phyloP scores from a whole-genome alignment of 441 rosid species.

The Eutrema salsugineum region DNA sequence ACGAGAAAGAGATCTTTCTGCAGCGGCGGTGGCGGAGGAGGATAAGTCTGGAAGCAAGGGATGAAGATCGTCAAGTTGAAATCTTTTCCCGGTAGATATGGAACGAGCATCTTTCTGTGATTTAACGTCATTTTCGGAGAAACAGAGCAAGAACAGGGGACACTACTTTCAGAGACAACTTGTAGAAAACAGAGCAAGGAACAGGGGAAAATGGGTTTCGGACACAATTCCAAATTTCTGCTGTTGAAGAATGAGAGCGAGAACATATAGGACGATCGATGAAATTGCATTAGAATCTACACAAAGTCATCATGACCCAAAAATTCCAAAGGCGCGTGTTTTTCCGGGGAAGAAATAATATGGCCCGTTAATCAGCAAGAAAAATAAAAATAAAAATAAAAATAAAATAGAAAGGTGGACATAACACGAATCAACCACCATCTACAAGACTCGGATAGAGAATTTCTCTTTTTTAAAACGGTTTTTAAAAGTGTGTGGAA shows the following conservation, averaged over 20 bases:
- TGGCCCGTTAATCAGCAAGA: not conserved
- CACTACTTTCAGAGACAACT: not conserved
- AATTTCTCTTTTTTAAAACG: not conserved
- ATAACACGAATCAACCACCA: not conserved
- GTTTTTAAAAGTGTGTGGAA: conserved; percentile 11
- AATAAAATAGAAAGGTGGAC: too few species aligned
- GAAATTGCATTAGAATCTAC: conserved; percentile 6
- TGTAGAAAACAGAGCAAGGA: conserved; percentile 6
- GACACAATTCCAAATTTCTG: not conserved
- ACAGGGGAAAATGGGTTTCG: not conserved
- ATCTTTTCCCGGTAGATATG: not conserved
- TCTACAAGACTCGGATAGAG: not conserved
- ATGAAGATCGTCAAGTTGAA: not conserved
- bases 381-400: too few species aligned
- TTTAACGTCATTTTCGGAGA: conserved; percentile 20
- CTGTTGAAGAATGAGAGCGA: not conserved
- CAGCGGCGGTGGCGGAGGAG: not conserved
- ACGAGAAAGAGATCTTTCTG: not conserved
- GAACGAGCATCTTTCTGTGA: not conserved
- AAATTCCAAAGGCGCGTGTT: conserved; percentile 5
- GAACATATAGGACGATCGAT: not conserved
- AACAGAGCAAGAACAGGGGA: conserved; percentile 18
- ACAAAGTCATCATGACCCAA: not conserved
- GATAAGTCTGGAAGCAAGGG: not conserved
- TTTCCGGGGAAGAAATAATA: not conserved